Percentiles rank a stretch among this genome's conserved stretches.
Evolutionary conservation across 352 stramenopile species (phyloP).

Genomic region (Phytophthora sansomeana): DNA sequence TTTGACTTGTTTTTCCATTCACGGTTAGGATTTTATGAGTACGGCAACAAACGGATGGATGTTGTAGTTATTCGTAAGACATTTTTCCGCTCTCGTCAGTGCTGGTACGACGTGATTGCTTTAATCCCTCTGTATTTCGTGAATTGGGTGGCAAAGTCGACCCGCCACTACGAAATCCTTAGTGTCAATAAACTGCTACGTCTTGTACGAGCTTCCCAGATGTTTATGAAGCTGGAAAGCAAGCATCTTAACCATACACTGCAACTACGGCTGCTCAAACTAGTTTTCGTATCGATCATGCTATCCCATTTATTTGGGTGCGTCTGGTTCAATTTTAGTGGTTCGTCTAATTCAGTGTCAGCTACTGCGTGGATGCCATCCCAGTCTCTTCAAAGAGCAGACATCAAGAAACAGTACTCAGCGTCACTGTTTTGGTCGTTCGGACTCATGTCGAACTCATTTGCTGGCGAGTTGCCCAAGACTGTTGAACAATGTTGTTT

Average conservation of each 20-base stretch:
- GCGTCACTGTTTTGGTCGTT: constrained; percentile 66
- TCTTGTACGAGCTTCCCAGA: constrained; percentile 30
- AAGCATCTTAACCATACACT: constrained; percentile 55
- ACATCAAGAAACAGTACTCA: constrained; percentile 42
- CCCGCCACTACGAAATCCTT: constrained; percentile 40
- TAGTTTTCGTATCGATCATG: constrained; percentile 58
- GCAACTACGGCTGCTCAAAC: constrained; percentile 52
- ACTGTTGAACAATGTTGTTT: constrained; percentile 58
- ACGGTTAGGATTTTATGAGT: constrained; percentile 66
- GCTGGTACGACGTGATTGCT: constrained; percentile 44
- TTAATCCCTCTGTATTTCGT: constrained; percentile 52
- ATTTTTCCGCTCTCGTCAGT: constrained; percentile 49
- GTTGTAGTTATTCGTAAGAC: constrained; percentile 40
- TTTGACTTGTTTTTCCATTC: constrained; percentile 59
- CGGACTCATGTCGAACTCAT: constrained; percentile 62
- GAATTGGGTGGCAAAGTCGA: constrained; percentile 47
- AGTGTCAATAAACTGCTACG: constrained; percentile 68
- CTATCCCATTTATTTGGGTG: constrained; percentile 61
- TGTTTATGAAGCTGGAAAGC: constrained; percentile 43
- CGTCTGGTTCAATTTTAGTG: constrained; percentile 67
- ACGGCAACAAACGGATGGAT: constrained; percentile 78
- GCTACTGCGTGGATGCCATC: constrained; percentile 21
- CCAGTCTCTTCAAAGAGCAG: constrained; percentile 5
- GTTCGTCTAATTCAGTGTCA: not conserved
- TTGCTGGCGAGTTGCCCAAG: constrained; percentile 48